Conservation (phyloP, 257 asterid genomes). For the Verbena officinalis region DNA sequence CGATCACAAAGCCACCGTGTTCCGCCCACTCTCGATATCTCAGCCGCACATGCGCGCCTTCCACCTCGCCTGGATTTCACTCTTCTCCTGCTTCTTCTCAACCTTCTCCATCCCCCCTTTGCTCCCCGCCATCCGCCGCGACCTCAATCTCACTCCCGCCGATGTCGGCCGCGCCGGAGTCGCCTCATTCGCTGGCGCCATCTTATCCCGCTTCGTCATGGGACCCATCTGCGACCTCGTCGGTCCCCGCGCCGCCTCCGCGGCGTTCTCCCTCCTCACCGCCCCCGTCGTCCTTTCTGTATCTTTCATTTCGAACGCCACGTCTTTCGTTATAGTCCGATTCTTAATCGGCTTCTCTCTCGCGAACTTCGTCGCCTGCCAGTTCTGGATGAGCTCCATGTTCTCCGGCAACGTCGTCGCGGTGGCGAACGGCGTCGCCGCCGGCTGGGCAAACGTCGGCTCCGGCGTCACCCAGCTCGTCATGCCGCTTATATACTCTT, state of each 20-base stretch:
- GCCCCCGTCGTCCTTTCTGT: conserved; percentile 43
- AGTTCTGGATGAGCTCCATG: conserved; percentile 76
- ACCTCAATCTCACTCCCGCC: conserved; percentile 45
- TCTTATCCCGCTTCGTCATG: conserved; percentile 50
- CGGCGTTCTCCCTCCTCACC: conserved; percentile 55
- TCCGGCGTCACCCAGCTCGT: conserved; percentile 54
- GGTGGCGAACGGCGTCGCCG: conserved; percentile 56
- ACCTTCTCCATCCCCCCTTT: conserved; percentile 67
- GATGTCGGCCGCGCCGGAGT: conserved; percentile 46
- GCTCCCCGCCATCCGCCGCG: conserved; percentile 51
- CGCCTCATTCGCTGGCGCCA: conserved; percentile 48
- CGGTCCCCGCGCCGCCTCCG: conserved; percentile 57
- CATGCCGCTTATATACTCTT: conserved; percentile 48
- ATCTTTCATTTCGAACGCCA: conserved; percentile 37
- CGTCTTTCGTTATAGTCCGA: conserved; percentile 39
- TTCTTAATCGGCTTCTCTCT: conserved; percentile 55
- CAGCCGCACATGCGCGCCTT: conserved; percentile 63
- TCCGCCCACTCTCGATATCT: conserved; percentile 47
- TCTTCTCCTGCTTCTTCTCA: conserved; percentile 60
- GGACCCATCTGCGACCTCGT: conserved; percentile 57
- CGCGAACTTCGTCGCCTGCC: conserved; percentile 61
- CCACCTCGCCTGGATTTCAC: conserved; percentile 66
- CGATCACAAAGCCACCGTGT: conserved; percentile 48
- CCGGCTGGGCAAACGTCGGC: conserved; percentile 74
- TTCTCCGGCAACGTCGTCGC: conserved; percentile 56